Evolutionary conservation across 805 yeast genomes (phyloP), one percentile per base, ranked within the genome.

Genomic region (Yarrowia sp.): DNA sequence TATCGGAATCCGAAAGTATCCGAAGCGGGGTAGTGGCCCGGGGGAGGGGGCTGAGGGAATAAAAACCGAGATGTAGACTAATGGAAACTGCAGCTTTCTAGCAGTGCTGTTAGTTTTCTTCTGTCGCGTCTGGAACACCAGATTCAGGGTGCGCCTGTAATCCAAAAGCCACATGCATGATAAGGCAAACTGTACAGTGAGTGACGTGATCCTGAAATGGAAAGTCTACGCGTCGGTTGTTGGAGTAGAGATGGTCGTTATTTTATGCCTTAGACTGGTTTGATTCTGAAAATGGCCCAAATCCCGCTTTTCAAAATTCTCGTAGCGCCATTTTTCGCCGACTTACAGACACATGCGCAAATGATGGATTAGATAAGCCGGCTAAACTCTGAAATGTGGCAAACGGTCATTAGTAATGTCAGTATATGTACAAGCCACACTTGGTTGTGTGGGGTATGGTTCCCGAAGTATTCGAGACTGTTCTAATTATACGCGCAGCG

Each of bases 101-200:
- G 4, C 4, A 7, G 3, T 14, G 2, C 27, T 22, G 1, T 39
- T 6, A 2, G 22, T 2, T 36, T 10, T 18, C 5, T 5, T 8
- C 8, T 13, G 4, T 12, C 14, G 6, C 38, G 21, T 16, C 9
- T n/a, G 19, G 6, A 33, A 18, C 41, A 6, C 36, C 36, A 4
- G 9, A 3, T 10, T n/a, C n/a, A n/a, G n/a, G n/a, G n/a, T n/a
- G n/a, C n/a, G n/a, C n/a, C n/a, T n/a, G n/a, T n/a, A n/a, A n/a
- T n/a, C 25, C 46, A 18, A 10, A 42, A 25, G 32, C 49, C 33
- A 29, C 51, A 44, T 29, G 51, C 51, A 44, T 44, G 51, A 44
- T 44, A 44, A 44, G 51, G 51, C 18, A 44, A 44, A 13, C 22
- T 29, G 35, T 35, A 18, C 51, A 5, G 33, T 16, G 7, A 5